phyloP scores from a whole-genome alignment of 2,329 filamentous ascomycete genomes.

The Clonostachys chloroleuca region DNA sequence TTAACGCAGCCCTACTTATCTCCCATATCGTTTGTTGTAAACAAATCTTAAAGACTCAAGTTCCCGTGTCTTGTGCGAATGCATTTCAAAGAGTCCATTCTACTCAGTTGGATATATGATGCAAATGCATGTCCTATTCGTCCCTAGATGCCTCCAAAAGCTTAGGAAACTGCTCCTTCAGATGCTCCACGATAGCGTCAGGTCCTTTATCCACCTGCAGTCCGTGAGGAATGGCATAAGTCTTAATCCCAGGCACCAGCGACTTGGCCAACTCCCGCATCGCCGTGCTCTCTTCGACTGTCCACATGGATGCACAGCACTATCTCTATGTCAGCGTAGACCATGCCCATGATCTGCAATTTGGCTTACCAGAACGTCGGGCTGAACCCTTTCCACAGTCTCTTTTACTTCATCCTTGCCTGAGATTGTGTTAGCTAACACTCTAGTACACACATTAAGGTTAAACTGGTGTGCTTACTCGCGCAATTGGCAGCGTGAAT shows the following conservation, averaged over 20 bases:
- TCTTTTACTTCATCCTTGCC: slow-evolving; percentile 50
- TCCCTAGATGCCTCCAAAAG: slow-evolving; percentile 8
- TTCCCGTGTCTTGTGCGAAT: too few species aligned
- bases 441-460: neutral
- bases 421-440: slow-evolving; percentile 11
- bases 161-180: slow-evolving; percentile 33
- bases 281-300: slow-evolving; percentile 36
- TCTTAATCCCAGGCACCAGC: slow-evolving; percentile 40
- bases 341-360: neutral
- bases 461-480: slow-evolving; percentile 32
- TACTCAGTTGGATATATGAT: neutral
- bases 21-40: too few species aligned
- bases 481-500: slow-evolving; percentile 57
- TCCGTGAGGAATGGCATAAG: slow-evolving; percentile 47
- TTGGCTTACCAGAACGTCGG: slow-evolving; percentile 18
- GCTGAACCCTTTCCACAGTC: slow-evolving; percentile 35
- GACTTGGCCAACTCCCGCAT: slow-evolving; percentile 37
- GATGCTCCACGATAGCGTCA: slow-evolving; percentile 49
- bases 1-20: too few species aligned
- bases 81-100: too few species aligned
- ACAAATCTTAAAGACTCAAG: neutral
- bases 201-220: slow-evolving; percentile 48
- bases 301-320: slow-evolving; percentile 58
- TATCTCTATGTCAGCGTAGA: slow-evolving; percentile 14
- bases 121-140: neutral